Evolutionary conservation across 495 filamentous ascomycete genomes (phyloP).

Genomic region (Letharia lupina): DNA sequence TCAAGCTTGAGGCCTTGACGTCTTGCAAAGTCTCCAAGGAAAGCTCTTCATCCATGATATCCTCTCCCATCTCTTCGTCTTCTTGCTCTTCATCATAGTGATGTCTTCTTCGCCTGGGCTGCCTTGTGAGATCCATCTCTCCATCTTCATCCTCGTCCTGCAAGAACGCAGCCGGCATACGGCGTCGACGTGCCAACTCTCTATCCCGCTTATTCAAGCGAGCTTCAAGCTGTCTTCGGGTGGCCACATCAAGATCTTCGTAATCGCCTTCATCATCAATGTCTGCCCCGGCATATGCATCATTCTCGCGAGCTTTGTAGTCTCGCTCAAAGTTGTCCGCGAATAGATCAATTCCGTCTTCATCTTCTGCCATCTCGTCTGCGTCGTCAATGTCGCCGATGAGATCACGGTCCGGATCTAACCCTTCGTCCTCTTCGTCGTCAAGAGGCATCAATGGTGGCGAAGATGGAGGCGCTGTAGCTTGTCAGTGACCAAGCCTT

Average conservation of each 20-base stretch:
- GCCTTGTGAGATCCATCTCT: conserved; percentile 70
- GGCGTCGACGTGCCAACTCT: conserved; percentile 62
- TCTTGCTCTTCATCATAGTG: conserved; percentile 91
- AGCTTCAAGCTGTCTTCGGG: conserved; percentile 71
- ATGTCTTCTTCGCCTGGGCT: conserved; percentile 69
- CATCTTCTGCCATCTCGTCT: conserved; percentile 94
- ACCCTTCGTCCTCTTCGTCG: conserved; percentile 63
- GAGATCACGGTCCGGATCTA: conserved; percentile 64
- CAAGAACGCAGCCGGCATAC: conserved; percentile 76
- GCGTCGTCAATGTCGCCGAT: conserved; percentile 82
- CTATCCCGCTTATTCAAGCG: conserved; percentile 76
- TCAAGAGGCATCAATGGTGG: conserved; percentile 51
- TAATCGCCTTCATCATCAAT: conserved; percentile 78
- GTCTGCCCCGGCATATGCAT: conserved; percentile 60
- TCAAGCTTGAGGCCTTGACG: conserved; percentile 84
- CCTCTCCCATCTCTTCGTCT: conserved; percentile 76
- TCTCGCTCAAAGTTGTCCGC: conserved; percentile 82
- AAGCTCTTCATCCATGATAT: conserved; percentile 91
- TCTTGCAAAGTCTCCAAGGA: conserved; percentile 86
- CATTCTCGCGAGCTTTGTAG: conserved; percentile 55
- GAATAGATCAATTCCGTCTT: conserved; percentile 89
- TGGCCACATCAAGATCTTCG: conserved; percentile 58
- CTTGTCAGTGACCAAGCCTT: conserved; percentile 20
- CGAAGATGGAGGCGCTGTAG: conserved; percentile 42
- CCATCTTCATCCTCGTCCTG: conserved; percentile 84